Evolutionary conservation across 2,329 filamentous ascomycete genomes (phyloP), one percentile per base, ranked within the genome.

Genomic region (Monilinia fructicola): DNA sequence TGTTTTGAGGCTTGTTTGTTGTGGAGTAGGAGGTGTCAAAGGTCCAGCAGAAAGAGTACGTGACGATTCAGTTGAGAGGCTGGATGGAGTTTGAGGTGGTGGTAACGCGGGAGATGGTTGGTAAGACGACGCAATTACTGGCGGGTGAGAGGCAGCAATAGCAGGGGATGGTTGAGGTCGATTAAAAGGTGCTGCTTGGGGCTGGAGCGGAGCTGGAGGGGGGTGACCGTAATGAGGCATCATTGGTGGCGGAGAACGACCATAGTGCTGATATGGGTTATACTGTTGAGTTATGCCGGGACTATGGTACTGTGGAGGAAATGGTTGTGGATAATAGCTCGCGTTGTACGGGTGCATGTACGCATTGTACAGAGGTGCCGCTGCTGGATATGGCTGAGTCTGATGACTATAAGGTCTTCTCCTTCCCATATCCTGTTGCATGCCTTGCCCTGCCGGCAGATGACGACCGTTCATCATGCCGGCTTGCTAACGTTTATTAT

Each of bases 381-480:
- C 66, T 70, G 74, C 71, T 74, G 78, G 76, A 78, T 79, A 69
- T 79, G 81, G 81, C 50, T 79, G 78, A 58, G 79, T 76, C 55
- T 78, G 76, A 68, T 73, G 73, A 65, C 73, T 78, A 72, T 70
- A 76, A 54, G 67, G 74, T 62, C 75, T 71, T 59, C 75, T 73
- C 66, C 75, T 74, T 31, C 72, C 71, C 67, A 72, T 70, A 69
- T 77, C 76, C 68, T 71, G 69, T 60, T 74, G 75, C 72, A 77
- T 76, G 78, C 83, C 83, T 80, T 88, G 87, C 84, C 89, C 89
- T 86, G 87, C 87, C 86, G 88, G 87, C 87, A 90, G 87, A 89
- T 89, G 87, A 84, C 83, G 84, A 80, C 82, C 82, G 82, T 87
- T 90, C 89, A 92, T 92, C 88, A 84, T 91, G 85, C 86, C 87